These are phyloP conservation scores for Ceratocystis alfenasii DNA, from an alignment of 2,329 filamentous ascomycete species.

Conservation along the genomic window DNA sequence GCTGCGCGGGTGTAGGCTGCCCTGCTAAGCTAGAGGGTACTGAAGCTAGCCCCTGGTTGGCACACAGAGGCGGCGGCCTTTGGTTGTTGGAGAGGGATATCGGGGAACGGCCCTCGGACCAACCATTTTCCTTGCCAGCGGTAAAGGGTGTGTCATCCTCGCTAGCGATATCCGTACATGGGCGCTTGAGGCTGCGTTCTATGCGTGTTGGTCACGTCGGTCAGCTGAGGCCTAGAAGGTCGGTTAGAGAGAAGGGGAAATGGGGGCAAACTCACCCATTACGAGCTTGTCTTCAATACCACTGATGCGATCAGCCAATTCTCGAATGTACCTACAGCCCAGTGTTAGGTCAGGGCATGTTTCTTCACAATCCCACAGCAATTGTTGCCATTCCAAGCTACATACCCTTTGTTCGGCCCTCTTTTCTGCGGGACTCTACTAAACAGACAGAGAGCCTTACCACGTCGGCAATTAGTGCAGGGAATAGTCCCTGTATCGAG, in stretches of 20 bases:
- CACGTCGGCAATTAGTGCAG: slow-evolving; percentile 70
- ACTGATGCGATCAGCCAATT: slow-evolving; percentile 73
- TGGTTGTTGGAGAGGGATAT: not conserved
- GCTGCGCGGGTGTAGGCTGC: not conserved
- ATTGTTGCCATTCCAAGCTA: slow-evolving; percentile 36
- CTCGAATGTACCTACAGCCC: slow-evolving; percentile 67
- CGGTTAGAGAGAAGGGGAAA: too few species aligned
- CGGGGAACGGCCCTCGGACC: not conserved
- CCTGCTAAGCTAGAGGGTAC: not conserved
- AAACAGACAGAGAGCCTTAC: slow-evolving; percentile 68
- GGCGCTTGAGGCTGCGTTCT: slow-evolving; percentile 32
- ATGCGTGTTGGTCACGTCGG: not conserved
- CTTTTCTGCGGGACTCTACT: slow-evolving; percentile 80
- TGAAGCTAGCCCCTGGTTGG: not conserved
- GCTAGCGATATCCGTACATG: slow-evolving; percentile 38
- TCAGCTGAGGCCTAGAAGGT: not conserved
- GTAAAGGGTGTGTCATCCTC: slow-evolving; percentile 26
- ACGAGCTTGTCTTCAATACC: slow-evolving; percentile 69
- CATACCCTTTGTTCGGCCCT: slow-evolving; percentile 76
- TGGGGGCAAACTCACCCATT: slow-evolving; percentile 14
- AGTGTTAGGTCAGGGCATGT: slow-evolving; percentile 23
- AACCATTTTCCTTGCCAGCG: not conserved
- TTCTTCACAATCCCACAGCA: slow-evolving; percentile 3
- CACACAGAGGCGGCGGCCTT: not conserved
- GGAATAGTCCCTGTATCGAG: slow-evolving; percentile 60